A percentile compares a stretch with the other conserved stretches of the same genome.
These are phyloP conservation scores for Beauveria scarabaeidicola DNA, from an alignment of 2,329 filamentous ascomycete genomes.

Conservation along the genomic window DNA sequence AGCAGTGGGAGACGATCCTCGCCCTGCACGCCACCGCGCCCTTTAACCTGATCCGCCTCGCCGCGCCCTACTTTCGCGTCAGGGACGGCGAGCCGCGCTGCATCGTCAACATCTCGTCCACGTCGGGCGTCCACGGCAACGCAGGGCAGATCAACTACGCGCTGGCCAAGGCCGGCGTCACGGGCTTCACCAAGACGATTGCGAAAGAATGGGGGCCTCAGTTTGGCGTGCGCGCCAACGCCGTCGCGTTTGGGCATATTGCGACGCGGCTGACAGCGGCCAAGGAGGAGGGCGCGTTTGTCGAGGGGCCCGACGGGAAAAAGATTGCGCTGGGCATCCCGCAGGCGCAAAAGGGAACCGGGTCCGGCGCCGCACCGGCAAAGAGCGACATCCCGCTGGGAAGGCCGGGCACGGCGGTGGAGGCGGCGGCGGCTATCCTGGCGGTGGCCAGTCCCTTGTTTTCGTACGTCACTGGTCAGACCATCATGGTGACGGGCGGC, in stretches of 20 bases:
- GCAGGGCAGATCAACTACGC: slow-evolving; percentile 88
- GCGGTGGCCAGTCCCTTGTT: slow-evolving; percentile 76
- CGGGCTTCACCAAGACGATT: slow-evolving; percentile 78
- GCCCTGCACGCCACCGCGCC: slow-evolving; percentile 77
- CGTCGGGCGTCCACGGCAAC: slow-evolving; percentile 76
- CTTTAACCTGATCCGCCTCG: slow-evolving; percentile 72
- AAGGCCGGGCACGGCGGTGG: slow-evolving; percentile 66
- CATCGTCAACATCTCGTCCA: slow-evolving; percentile 78
- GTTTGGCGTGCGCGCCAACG: slow-evolving; percentile 77
- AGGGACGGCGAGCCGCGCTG: slow-evolving; percentile 70
- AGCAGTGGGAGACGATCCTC: slow-evolving; percentile 85
- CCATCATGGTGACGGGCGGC: slow-evolving; percentile 77
- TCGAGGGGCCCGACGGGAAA: slow-evolving; percentile 66
- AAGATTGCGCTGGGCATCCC: slow-evolving; percentile 71
- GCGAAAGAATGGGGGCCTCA: slow-evolving; percentile 84
- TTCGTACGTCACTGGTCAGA: slow-evolving; percentile 79
- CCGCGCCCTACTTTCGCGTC: slow-evolving; percentile 80
- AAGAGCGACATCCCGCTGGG: slow-evolving; percentile 69
- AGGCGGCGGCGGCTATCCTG: slow-evolving; percentile 70
- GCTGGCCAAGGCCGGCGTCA: slow-evolving; percentile 74
- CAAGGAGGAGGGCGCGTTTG: slow-evolving; percentile 76
- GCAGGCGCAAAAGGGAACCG: slow-evolving; percentile 41
- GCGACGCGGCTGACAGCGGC: slow-evolving; percentile 71
- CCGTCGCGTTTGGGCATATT: slow-evolving; percentile 77
- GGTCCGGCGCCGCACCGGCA: slow-evolving; percentile 30